Evolutionary conservation across 2,329 filamentous ascomycete species (phyloP).

Genomic region (Leptographium radiaticola): DNA sequence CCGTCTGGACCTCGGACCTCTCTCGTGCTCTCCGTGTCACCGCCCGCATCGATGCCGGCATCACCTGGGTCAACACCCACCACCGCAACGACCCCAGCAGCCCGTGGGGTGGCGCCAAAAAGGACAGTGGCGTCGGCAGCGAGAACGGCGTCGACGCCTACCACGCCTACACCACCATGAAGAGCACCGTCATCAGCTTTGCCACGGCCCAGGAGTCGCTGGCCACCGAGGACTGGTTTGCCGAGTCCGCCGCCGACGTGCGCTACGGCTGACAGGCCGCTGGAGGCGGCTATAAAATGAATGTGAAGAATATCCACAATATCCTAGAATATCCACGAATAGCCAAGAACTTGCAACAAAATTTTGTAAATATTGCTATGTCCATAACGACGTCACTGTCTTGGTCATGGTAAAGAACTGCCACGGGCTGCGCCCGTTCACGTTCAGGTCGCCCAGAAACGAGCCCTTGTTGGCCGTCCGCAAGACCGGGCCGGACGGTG

Average conservation of each 20-base stretch:
- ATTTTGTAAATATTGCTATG: not conserved
- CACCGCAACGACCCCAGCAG: slow-evolving; percentile 61
- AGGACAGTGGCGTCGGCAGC: slow-evolving; percentile 53
- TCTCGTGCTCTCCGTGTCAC: slow-evolving; percentile 61
- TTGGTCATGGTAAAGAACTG: slow-evolving; percentile 5
- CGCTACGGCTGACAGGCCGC: slow-evolving; percentile 38
- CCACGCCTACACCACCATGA: slow-evolving; percentile 43
- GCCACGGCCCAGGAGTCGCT: slow-evolving; percentile 39
- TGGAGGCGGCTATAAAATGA: no score
- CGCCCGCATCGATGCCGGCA: slow-evolving; percentile 55
- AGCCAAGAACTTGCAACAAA: no score
- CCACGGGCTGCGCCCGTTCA: not conserved
- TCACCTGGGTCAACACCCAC: slow-evolving; percentile 46
- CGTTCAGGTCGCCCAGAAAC: slow-evolving; percentile 3
- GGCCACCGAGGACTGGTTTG: slow-evolving; percentile 54
- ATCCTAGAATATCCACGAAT: not conserved
- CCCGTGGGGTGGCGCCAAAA: slow-evolving; percentile 54
- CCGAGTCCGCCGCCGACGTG: slow-evolving; percentile 40
- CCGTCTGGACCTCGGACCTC: slow-evolving; percentile 63
- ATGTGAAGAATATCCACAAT: not conserved
- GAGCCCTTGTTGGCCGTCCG: slow-evolving; percentile 5
- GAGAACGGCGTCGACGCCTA: slow-evolving; percentile 59
- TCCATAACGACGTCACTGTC: not conserved
- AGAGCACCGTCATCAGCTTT: slow-evolving; percentile 60
- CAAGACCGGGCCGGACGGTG: slow-evolving; percentile 1